Evolutionary conservation across 148 eudicot genomes (phyloP), one percentile per base, ranked within the genome.

Genomic region (Chenopodium album): DNA sequence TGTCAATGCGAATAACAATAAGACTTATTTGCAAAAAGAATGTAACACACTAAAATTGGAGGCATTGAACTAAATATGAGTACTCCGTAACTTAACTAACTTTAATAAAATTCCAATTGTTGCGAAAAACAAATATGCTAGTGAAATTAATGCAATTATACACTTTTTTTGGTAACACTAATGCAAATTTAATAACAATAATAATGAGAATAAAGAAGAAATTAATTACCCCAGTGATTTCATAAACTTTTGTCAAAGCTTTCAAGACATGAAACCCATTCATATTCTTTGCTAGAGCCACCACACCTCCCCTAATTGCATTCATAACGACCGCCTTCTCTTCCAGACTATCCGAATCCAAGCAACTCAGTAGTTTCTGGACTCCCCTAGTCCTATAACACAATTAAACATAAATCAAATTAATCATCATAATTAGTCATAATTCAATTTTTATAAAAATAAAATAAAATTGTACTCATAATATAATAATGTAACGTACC

Each of bases 341-440:
- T 77, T 52, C 76, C 54, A 34, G 0, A 54, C 37, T 67, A 12
- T 29, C 13, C 17, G 5, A 11, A 22, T 74, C 13, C 9, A 81
- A 22, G n/a, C 22, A 14, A 31, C 50, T 64, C 23, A 90, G 4
- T 71, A 90, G 22, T 10, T 81, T 86, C 71, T 91, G 94, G 70
- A 89, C 70, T 1, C 87, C 88, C 19, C 87, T 82, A 63, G 92
- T 86, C 47, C 94, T 91, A 84, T 56, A 68, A 48, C 64, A 69
- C 17, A 12, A 9, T 1, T 10, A 7, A 28, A 14, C 44, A 11
- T 73, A 46, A 56, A 50, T 5, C 60, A n/a, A 77, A 74, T 34
- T 0, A 22, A 13, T 41, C 44, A 54, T 4, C 60, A 16, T 16
- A 54, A 54, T 54, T 14, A 69, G 41, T 26, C 28, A 28, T 46